phyloP scores from a whole-genome alignment of 257 asterid genomes.

The Scutellaria minor region DNA sequence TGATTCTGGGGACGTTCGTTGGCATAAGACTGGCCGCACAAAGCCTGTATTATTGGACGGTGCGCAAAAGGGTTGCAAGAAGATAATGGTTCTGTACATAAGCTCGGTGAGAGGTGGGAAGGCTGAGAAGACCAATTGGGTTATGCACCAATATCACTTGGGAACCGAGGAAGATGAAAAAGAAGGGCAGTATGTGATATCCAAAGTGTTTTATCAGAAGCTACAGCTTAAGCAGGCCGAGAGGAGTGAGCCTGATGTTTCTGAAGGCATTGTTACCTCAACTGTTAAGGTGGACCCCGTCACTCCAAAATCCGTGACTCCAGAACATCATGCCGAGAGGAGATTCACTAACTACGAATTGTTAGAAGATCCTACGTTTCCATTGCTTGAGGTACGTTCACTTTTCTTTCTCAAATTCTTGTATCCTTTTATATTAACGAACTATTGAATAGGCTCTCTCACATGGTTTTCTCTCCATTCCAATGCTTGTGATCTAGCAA shows the following conservation, averaged over 20 bases:
- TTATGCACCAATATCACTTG: constrained; percentile 96
- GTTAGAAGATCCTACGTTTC: constrained; percentile 39
- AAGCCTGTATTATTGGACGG: constrained; percentile 85
- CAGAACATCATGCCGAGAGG: constrained; percentile 69
- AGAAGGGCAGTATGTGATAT: constrained; percentile 84
- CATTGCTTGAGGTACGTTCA: constrained; percentile 41
- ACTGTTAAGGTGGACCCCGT: constrained; percentile 68
- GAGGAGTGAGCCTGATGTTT: constrained; percentile 54
- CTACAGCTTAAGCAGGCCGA: constrained; percentile 72
- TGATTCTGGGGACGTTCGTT: constrained; percentile 79
- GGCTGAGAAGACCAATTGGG: constrained; percentile 96
- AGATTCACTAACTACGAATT: constrained; percentile 35
- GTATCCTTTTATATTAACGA: neutral
- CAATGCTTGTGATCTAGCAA: constrained; percentile 42
- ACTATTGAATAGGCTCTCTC: neutral
- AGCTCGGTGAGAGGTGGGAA: constrained; percentile 77
- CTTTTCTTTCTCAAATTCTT: neutral
- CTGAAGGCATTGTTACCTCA: constrained; percentile 41
- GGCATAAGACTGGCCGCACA: constrained; percentile 98
- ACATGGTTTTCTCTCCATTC: constrained; percentile 28
- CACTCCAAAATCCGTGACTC: constrained; percentile 78
- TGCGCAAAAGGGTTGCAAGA: constrained; percentile 89
- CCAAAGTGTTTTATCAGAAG: constrained; percentile 94
- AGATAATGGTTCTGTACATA: constrained; percentile 89
- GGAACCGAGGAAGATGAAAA: constrained; percentile 89